Conservation (phyloP, 768 basidiomycete species). For the Mycena galopus region DNA sequence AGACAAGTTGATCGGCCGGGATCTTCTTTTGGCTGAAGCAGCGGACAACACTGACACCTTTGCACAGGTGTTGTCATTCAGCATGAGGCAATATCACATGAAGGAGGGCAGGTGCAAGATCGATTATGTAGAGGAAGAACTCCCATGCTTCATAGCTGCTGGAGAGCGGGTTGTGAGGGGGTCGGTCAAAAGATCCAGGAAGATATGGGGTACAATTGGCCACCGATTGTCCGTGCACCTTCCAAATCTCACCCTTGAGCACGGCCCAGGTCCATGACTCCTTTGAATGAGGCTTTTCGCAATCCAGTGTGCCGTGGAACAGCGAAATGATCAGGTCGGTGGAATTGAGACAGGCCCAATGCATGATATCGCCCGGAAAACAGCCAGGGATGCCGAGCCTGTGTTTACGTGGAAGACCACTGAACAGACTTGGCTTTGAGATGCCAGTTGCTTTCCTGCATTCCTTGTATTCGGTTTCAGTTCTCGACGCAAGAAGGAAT, state of each 20-base stretch:
- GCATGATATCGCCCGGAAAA: constrained; percentile 49
- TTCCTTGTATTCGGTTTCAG: constrained; percentile 18
- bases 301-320: constrained; percentile 35
- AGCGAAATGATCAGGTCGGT: constrained; percentile 44
- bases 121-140: neutral
- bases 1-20: neutral
- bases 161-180: neutral
- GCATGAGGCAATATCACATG: neutral
- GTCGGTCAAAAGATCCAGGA: neutral
- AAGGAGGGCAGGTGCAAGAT: neutral
- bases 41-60: neutral
- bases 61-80: neutral
- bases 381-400: constrained; percentile 38
- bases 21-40: neutral
- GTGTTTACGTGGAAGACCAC: constrained; percentile 35
- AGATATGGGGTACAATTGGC: neutral
- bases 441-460: constrained; percentile 43
- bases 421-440: constrained; percentile 43
- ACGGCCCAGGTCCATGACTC: neutral
- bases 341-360: constrained; percentile 45
- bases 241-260: neutral
- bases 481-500: constrained; percentile 3
- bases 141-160: constrained; percentile 1
- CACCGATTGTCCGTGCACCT: neutral
- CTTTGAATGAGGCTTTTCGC: neutral